A percentile compares a stretch with the other conserved stretches of the same genome.
Evolutionary conservation across 2,329 filamentous ascomycete genomes (phyloP).

Genomic region (Endoconidiophora laricicola): DNA sequence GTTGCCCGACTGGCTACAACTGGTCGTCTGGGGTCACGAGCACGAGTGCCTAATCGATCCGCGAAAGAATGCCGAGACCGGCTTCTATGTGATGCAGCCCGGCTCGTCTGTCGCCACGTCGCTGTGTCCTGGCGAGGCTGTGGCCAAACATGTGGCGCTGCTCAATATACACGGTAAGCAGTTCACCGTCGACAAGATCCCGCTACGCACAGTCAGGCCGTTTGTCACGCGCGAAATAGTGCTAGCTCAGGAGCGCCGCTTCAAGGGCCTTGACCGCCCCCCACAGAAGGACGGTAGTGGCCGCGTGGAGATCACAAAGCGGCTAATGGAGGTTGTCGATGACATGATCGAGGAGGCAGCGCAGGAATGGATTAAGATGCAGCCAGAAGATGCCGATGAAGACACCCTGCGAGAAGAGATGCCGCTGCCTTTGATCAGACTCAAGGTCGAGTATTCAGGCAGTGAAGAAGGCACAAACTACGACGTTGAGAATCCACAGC

Average conservation of each 20-base stretch:
- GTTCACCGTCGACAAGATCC: conserved; percentile 64
- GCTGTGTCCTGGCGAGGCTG: conserved; percentile 73
- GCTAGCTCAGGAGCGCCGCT: conserved; percentile 56
- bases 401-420: conserved; percentile 21
- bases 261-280: conserved; percentile 54
- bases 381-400: conserved; percentile 38
- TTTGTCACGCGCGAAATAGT: conserved; percentile 77
- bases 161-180: conserved; percentile 68
- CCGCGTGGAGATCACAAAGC: conserved; percentile 58
- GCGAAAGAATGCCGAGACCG: conserved; percentile 63
- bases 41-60: conserved; percentile 92
- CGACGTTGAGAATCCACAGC: conserved; percentile 86
- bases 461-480: conserved; percentile 64
- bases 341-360: conserved; percentile 78
- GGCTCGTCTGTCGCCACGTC: conserved; percentile 94
- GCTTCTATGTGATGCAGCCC: conserved; percentile 92
- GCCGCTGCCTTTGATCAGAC: conserved; percentile 68
- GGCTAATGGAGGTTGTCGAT: conserved; percentile 63
- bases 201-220: conserved; percentile 74
- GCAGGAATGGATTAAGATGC: conserved; percentile 62
- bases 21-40: conserved; percentile 94
- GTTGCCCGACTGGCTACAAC: conserved; percentile 75
- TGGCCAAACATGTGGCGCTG: conserved; percentile 78
- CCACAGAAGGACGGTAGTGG: conserved; percentile 51
- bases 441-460: conserved; percentile 80